These are phyloP conservation scores for Vachellia collinsii DNA, from an alignment of 306 rosid species.

Conservation along the genomic window DNA sequence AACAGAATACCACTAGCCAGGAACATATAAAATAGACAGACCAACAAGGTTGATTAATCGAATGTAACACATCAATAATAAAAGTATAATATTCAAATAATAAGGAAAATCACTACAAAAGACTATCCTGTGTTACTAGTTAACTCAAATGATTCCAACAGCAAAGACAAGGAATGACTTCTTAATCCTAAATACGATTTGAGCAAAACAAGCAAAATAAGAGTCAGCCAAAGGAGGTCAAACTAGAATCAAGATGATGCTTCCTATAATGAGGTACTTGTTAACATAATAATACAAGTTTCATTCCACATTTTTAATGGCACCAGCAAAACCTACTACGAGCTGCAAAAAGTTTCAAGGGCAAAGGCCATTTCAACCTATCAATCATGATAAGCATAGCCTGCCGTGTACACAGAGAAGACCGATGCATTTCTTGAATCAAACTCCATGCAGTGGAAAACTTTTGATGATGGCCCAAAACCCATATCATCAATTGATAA, in stretches of 20 bases:
- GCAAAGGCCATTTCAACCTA: slow-evolving; percentile 50
- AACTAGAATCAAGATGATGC: slow-evolving; percentile 4
- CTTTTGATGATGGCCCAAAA: too few species aligned
- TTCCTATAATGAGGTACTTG: slow-evolving; percentile 1
- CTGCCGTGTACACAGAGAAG: slow-evolving; percentile 58
- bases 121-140: not conserved
- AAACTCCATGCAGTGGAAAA: slow-evolving; percentile 83
- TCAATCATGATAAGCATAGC: slow-evolving; percentile 91
- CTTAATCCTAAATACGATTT: not conserved
- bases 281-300: not conserved
- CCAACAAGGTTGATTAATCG: not conserved
- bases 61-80: not conserved
- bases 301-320: not conserved
- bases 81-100: slow-evolving; percentile 5
- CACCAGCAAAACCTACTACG: not conserved
- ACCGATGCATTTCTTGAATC: slow-evolving; percentile 68
- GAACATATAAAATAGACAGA: not conserved
- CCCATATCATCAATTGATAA: slow-evolving; percentile 78
- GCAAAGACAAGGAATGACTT: not conserved
- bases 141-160: slow-evolving; percentile 27
- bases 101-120: slow-evolving; percentile 13
- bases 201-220: not conserved
- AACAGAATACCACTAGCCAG: not conserved
- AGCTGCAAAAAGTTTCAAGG: not conserved
- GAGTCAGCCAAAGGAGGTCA: not conserved